These are phyloP conservation scores for Tulasnella sp. DNA, from an alignment of 768 basidiomycete species.

Conservation along the genomic window DNA sequence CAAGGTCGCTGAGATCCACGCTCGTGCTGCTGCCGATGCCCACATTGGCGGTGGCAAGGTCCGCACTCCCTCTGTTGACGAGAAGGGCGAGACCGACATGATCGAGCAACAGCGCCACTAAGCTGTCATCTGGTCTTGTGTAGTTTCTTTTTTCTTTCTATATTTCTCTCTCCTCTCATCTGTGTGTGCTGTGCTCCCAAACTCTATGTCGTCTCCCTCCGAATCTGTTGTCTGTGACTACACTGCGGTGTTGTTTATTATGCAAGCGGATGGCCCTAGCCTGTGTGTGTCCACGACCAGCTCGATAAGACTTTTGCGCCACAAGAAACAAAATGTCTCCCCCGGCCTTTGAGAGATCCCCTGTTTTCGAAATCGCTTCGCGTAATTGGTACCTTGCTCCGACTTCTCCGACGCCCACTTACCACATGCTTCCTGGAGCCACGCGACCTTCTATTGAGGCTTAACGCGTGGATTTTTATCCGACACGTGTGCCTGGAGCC, in stretches of 20 bases:
- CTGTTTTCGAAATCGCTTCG: background rate
- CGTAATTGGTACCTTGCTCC: background rate
- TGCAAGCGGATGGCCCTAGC: background rate
- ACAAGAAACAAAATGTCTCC: background rate
- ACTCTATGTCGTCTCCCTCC: background rate
- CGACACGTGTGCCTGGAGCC: background rate
- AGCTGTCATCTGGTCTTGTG: background rate
- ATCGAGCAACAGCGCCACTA: slow-evolving; percentile 18
- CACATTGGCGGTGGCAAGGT: background rate
- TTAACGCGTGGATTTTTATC: background rate
- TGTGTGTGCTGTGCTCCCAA: slow-evolving; percentile 8
- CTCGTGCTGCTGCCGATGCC: slow-evolving; percentile 18
- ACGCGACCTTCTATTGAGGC: background rate
- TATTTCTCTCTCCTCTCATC: background rate
- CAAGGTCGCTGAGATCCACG: slow-evolving; percentile 38
- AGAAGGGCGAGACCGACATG: slow-evolving; percentile 23
- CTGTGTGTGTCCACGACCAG: background rate
- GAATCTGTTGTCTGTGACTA: slow-evolving; percentile 11
- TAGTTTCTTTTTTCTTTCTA: background rate
- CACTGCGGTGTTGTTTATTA: slow-evolving; percentile 8
- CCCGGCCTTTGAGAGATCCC: background rate
- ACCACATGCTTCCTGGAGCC: background rate
- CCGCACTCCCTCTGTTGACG: slow-evolving; percentile 25
- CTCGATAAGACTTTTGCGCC: background rate
- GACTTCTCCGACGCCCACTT: background rate